Evolutionary conservation across 2,329 filamentous ascomycete genomes (phyloP).

Genomic region (Colletotrichum musae): DNA sequence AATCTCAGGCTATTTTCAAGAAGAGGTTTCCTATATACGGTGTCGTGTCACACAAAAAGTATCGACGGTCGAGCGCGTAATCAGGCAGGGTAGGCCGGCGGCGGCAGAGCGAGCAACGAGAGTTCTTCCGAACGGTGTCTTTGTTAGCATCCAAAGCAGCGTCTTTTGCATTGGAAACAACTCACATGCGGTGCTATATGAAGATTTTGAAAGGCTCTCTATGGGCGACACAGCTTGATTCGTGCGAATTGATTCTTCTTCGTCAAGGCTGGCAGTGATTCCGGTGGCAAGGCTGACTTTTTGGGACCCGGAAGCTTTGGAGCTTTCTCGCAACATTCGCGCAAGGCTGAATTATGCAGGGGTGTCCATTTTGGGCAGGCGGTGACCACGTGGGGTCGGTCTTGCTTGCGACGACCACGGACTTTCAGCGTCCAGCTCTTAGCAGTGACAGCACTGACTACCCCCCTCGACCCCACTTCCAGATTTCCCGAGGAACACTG

Average conservation of each 20-base stretch:
- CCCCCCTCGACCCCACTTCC: not conserved
- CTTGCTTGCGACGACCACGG: slow-evolving; percentile 21
- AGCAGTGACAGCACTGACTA: not conserved
- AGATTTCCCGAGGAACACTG: not conserved
- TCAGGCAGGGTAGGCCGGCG: not conserved
- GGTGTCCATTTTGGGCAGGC: slow-evolving; percentile 33
- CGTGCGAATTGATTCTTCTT: slow-evolving; percentile 26
- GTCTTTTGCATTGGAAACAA: too few relatives aligned
- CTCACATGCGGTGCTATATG: not conserved
- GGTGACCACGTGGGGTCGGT: slow-evolving; percentile 31
- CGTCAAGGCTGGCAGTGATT: slow-evolving; percentile 17
- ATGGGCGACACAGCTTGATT: not conserved
- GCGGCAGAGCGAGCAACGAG: not conserved
- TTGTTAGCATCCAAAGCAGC: slow-evolving; percentile 7
- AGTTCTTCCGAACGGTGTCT: not conserved
- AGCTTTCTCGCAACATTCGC: slow-evolving; percentile 29
- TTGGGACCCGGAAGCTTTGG: slow-evolving; percentile 27
- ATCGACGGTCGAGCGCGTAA: not conserved
- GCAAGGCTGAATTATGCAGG: slow-evolving; percentile 42
- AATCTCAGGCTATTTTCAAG: not conserved
- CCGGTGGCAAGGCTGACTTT: slow-evolving; percentile 39
- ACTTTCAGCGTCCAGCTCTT: not conserved
- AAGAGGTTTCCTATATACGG: not conserved
- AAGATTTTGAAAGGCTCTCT: not conserved
- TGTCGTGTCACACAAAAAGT: not conserved